Evolutionary conservation across 208 protist species (phyloP), one percentile per base, ranked within the genome.

Genomic region (Leishmania gerbilli): DNA sequence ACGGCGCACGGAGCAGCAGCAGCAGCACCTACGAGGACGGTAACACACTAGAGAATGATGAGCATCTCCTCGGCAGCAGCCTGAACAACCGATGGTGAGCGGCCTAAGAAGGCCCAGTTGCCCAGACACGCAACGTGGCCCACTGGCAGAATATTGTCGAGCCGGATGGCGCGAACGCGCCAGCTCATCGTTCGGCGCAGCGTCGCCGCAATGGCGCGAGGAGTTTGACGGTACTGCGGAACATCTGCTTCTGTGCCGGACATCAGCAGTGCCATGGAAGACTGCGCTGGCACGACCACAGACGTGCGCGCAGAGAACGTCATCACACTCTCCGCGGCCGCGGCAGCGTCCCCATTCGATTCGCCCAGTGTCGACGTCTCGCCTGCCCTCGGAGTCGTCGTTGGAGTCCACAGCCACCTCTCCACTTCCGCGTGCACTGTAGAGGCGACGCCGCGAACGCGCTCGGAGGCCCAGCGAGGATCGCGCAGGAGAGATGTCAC

Each of bases 51-150:
- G 31, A 91, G 55, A 40, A 92, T 82, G 40, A 77, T 62, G 19
- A 87, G 58, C 60, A 93, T 79, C 78, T 93, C 91, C 65, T 92
- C 86, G 21, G 90, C 88, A 0, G 93, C 74, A 27, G 86, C 82
- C 64, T 81, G 76, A 71, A 92, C 90, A 58, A 93, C 82, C 68
- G 74, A 74, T 17, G 87, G 87, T n/a, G 86, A 84, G 49, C 74
- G 51, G 11, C 81, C 84, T 15, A 64, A 84, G 77, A 85, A 87
- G 45, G 79, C 74, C 81, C 79, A 82, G 79, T 87, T 89, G 19
- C 91, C 91, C 37, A 95, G 74, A 51, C 87, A 91, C 37, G 87
- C 84, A 17, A 91, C 69, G 84, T 95, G 91, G 1, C 88, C 91
- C 17, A 85, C 76, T 17, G 91, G 91, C 2, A 93, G 84, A 21